Percentiles rank a stretch among this genome's conserved stretches.
phyloP scores from a whole-genome alignment of 2,329 filamentous ascomycete genomes.

The Anthostomella pinea region DNA sequence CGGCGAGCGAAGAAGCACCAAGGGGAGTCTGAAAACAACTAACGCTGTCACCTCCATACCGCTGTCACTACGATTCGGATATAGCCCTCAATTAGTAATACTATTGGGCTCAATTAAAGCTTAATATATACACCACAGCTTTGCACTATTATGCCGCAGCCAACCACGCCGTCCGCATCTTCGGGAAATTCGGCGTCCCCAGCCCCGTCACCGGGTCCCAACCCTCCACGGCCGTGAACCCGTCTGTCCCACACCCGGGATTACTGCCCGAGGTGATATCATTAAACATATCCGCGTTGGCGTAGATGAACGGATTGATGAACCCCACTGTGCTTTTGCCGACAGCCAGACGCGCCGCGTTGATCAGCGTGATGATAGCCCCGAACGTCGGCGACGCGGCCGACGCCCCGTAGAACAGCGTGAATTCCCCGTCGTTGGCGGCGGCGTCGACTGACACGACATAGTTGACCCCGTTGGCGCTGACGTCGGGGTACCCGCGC shows the following conservation, averaged over 20 bases:
- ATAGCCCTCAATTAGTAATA: too few species aligned
- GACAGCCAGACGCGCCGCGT: conserved; percentile 12
- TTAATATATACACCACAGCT: too few species aligned
- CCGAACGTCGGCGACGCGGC: conserved; percentile 15
- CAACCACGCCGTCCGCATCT: conserved; percentile 3
- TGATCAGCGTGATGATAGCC: conserved; percentile 14
- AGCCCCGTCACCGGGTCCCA: conserved; percentile 16
- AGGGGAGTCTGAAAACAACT: too few species aligned
- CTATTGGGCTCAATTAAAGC: too few species aligned
- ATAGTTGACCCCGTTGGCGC: too few species aligned
- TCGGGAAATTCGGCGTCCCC: conserved; percentile 6
- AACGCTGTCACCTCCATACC: too few species aligned
- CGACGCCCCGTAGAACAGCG: conserved; percentile 22
- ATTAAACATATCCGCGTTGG: conserved; percentile 15
- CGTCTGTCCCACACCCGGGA: conserved; percentile 9
- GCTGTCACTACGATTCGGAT: too few species aligned
- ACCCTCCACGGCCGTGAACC: conserved; percentile 6
- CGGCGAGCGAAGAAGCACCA: too few species aligned
- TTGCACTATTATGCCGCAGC: conserved; percentile 4
- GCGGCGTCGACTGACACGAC: conserved; percentile 25
- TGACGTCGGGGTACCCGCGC: conserved; percentile 27
- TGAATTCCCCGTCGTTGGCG: conserved; percentile 17
- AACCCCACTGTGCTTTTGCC: conserved; percentile 15
- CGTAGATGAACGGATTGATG: conserved; percentile 14
- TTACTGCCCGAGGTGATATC: conserved; percentile 13